Base-by-base conservation (phyloP, 345 rosid species). In the Durio zibethinus region DNA sequence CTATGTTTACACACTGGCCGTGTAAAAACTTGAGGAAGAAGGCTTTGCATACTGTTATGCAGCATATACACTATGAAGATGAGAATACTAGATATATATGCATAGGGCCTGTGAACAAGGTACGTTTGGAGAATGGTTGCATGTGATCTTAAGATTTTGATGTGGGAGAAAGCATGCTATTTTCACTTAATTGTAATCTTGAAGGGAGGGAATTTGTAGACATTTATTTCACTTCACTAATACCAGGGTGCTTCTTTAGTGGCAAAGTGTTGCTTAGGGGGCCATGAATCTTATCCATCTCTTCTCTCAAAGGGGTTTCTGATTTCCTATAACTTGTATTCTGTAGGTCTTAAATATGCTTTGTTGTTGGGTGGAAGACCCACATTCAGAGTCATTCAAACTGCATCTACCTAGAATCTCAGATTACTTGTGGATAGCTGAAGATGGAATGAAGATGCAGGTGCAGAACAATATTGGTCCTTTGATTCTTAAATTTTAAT, bases 391-490 rank as follows among this genome's bases (percentile, higher is more conserved):
- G 73, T 88, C 90, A 53, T 91, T 87, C 80, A 88, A 88, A 73
- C 77, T 83, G 74, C 97, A 91, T 79, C 82, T 91, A 68, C 87
- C 92, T 35, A 86, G 97, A 79, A 66, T 91, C 50, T 47, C 81
- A 61, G 97, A 91, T 82, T 90, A 83, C 72, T 72, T 91, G 35
- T 91, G 97, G 97, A 35, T 90, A 50, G 97, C 92, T 64, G 94
- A 91, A 87, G 97, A 91, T 85, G 97, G 97, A 64, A 86, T 90
- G 93, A 91, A 91, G 86, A 87, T 91, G 90, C 92, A 90, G 97
- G 94, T 90, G n/a, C 59, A 38, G 79, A 31, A 62, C 40, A 27
- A 38, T 38, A 47, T 27, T 76, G 35, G 62, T 23, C 50, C 47
- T 47, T 47, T 23, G 36, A 64, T 65, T 52, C 40, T 40, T 66